phyloP scores from a whole-genome alignment of 1,284 basidiomycete genomes.

The Hemileia vastatrix region DNA sequence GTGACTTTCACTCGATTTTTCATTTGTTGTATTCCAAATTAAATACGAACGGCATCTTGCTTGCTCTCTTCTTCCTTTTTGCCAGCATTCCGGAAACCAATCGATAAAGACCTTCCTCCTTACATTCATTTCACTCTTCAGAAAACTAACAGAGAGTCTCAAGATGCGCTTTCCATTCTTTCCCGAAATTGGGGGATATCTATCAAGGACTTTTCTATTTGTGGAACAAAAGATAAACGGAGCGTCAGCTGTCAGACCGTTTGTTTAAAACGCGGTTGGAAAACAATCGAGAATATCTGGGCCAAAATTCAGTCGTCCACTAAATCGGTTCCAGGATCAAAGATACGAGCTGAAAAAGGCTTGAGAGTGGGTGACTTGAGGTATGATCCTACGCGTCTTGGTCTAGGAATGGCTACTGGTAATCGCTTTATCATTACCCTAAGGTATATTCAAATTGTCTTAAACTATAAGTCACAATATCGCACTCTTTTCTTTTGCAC shows the following conservation, averaged over 20 bases:
- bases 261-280: slow-evolving; percentile 62
- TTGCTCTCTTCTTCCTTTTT: slow-evolving; percentile 26
- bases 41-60: not conserved
- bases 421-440: slow-evolving; percentile 92
- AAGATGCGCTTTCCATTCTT: slow-evolving; percentile 76
- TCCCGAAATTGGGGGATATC: slow-evolving; percentile 64
- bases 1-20: not conserved
- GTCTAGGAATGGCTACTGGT: slow-evolving; percentile 88
- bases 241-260: slow-evolving; percentile 92
- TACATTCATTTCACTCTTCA: slow-evolving; percentile 96
- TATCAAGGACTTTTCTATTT: slow-evolving; percentile 70
- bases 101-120: slow-evolving; percentile 45
- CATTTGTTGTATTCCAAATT: not conserved
- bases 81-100: slow-evolving; percentile 1
- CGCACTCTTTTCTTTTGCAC: no score
- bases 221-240: slow-evolving; percentile 97
- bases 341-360: slow-evolving; percentile 73
- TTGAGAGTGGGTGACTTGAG: slow-evolving; percentile 77
- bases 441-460: slow-evolving; percentile 48
- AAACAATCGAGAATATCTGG: slow-evolving; percentile 66
- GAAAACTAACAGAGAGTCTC: slow-evolving; percentile 95
- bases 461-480: no score
- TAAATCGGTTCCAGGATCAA: slow-evolving; percentile 7
- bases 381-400: slow-evolving; percentile 69
- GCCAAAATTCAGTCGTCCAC: no score